Conservation (phyloP, 192 early-diverging fungal genomes). For the Coemansia sp. region DNA sequence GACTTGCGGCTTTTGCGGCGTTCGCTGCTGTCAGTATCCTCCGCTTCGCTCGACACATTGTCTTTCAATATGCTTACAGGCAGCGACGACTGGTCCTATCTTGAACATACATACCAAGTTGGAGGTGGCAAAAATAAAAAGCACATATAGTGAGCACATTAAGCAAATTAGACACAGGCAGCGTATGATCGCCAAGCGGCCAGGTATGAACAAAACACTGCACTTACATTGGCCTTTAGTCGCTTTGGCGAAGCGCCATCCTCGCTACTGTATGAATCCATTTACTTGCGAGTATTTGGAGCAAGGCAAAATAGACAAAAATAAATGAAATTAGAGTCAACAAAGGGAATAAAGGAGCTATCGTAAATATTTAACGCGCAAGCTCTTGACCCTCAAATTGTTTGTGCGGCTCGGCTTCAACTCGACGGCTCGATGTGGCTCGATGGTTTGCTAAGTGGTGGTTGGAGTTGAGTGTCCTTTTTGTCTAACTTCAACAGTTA, state of each 20-base stretch:
- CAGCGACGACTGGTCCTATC: conserved; percentile 28
- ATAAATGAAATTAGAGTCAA: background rate
- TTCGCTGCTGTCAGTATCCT: conserved; percentile 11
- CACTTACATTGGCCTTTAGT: conserved; percentile 30
- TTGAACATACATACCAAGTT: background rate
- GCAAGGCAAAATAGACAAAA: background rate
- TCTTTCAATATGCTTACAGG: conserved; percentile 36
- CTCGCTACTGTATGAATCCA: conserved; percentile 2
- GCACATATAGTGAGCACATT: background rate
- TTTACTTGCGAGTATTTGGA: background rate
- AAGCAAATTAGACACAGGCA: background rate
- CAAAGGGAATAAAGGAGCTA: background rate
- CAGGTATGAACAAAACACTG: background rate
- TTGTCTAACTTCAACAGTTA: background rate
- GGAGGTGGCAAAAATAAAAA: background rate
- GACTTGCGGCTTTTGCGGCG: conserved; percentile 51
- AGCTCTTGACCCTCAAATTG: background rate
- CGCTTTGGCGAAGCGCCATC: conserved; percentile 29
- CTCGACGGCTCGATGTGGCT: background rate
- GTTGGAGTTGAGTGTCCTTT: background rate
- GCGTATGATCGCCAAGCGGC: background rate
- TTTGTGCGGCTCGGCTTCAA: background rate
- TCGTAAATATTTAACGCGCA: background rate
- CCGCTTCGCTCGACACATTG: conserved; percentile 9
- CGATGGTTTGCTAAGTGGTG: background rate